phyloP scores from a whole-genome alignment of 805 yeast species.

The Blastobotrys attinorum region DNA sequence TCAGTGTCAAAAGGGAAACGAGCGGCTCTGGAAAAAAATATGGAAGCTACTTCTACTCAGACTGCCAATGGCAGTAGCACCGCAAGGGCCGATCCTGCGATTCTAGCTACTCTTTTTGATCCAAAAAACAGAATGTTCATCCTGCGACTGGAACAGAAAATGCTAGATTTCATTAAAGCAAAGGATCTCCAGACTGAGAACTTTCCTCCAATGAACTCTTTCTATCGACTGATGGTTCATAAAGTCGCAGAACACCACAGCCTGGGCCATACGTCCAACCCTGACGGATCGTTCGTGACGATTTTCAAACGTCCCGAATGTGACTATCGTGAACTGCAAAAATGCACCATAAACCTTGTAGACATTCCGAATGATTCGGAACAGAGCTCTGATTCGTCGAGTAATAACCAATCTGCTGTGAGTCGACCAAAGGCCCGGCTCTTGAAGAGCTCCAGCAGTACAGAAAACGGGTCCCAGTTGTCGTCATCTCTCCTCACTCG shows the following conservation, averaged over 20 bases:
- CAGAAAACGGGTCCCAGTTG: neutral
- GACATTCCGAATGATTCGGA: conserved; percentile 4
- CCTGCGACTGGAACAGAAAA: conserved; percentile 40
- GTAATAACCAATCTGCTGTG: conserved; percentile 1
- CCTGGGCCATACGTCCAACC: conserved; percentile 48
- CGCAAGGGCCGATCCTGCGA: conserved; percentile 31
- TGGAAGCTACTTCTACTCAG: no score
- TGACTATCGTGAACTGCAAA: conserved; percentile 2
- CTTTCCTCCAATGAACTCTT: conserved; percentile 56
- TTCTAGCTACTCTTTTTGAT: conserved; percentile 35
- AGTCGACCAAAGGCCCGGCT: conserved; percentile 3
- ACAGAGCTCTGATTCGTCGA: conserved; percentile 7
- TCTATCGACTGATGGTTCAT: conserved; percentile 58
- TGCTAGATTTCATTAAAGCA: conserved; percentile 38
- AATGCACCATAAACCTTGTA: conserved; percentile 6
- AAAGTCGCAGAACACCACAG: conserved; percentile 61
- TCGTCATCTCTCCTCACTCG: neutral
- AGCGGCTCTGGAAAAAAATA: no score
- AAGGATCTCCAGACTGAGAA: conserved; percentile 35
- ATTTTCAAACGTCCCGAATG: conserved; percentile 31
- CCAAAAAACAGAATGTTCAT: conserved; percentile 44
- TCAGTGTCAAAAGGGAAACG: no score
- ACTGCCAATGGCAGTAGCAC: no score
- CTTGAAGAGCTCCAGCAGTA: neutral
- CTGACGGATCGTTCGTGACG: conserved; percentile 41